Conservation (phyloP, 1,284 basidiomycete genomes). For the Ganoderma lingzhi region DNA sequence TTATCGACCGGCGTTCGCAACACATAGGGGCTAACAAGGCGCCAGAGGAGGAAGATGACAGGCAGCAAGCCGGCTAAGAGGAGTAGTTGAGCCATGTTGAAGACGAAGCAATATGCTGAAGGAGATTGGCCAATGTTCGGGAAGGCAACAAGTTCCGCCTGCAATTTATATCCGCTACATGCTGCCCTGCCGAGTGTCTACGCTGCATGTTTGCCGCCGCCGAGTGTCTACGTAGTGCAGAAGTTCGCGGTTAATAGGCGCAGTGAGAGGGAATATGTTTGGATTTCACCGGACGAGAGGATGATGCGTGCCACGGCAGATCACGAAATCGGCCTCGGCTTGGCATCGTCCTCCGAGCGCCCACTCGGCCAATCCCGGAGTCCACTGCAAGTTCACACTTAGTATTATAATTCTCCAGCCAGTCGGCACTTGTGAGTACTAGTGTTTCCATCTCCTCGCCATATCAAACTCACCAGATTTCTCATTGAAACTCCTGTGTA, state of each 20-base stretch:
- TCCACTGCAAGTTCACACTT: too few species aligned
- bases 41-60: constrained; percentile 3
- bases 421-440: not conserved
- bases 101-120: not conserved
- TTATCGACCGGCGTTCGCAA: constrained; percentile 15
- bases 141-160: too few species aligned
- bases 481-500: too few species aligned
- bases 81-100: not conserved
- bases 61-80: not conserved
- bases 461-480: too few species aligned
- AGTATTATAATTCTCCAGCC: too few species aligned
- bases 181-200: not conserved
- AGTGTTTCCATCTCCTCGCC: too few species aligned
- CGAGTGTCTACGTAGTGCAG: not conserved
- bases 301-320: too few species aligned
- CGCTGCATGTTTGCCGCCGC: not conserved
- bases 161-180: not conserved
- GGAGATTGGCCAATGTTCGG: not conserved
- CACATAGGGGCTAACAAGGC: constrained; percentile 11
- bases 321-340: not conserved
- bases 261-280: not conserved
- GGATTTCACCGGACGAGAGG: not conserved
- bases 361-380: not conserved
- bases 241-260: not conserved
- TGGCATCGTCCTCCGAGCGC: not conserved